These are phyloP conservation scores for Chaetothyriales sp. DNA, from an alignment of 2,329 filamentous ascomycete species.

Conservation along the genomic window DNA sequence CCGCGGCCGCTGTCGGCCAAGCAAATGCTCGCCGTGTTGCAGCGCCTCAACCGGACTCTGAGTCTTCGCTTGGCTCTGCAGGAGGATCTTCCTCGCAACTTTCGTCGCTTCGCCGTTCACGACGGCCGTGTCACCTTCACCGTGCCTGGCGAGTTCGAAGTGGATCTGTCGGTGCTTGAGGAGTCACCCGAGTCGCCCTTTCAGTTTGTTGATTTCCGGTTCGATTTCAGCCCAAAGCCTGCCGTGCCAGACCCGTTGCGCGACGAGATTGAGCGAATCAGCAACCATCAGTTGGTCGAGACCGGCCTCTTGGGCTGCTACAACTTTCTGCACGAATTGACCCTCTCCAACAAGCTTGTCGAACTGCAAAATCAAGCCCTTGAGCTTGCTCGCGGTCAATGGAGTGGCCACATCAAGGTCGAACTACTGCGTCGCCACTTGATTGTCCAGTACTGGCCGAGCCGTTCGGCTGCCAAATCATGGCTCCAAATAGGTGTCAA, in stretches of 20 bases:
- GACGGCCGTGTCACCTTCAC: conserved; percentile 83
- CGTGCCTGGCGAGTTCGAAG: conserved; percentile 72
- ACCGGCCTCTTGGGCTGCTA: conserved; percentile 70
- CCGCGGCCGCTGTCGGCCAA: conserved; percentile 54
- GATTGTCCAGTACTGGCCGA: conserved; percentile 80
- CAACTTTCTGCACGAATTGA: conserved; percentile 70
- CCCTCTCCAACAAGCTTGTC: conserved; percentile 78
- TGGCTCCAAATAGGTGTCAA: conserved; percentile 81
- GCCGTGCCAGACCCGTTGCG: conserved; percentile 52
- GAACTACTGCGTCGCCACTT: conserved; percentile 69
- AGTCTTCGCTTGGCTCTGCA: conserved; percentile 71
- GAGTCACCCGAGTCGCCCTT: conserved; percentile 73
- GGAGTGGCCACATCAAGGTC: conserved; percentile 63
- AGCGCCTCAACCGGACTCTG: conserved; percentile 69
- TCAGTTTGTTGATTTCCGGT: conserved; percentile 85
- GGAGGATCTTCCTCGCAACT: conserved; percentile 64
- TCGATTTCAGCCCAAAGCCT: conserved; percentile 57
- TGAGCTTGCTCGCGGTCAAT: conserved; percentile 52
- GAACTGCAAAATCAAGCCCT: conserved; percentile 64
- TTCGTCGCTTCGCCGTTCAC: conserved; percentile 61
- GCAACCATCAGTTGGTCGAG: conserved; percentile 55
- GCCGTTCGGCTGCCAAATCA: conserved; percentile 56
- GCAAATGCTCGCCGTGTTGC: conserved; percentile 58
- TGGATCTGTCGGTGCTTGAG: conserved; percentile 79
- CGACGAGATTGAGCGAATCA: conserved; percentile 49